Evolutionary conservation across 306 rosid genomes (phyloP).

Genomic region (Rubus parviflorus): DNA sequence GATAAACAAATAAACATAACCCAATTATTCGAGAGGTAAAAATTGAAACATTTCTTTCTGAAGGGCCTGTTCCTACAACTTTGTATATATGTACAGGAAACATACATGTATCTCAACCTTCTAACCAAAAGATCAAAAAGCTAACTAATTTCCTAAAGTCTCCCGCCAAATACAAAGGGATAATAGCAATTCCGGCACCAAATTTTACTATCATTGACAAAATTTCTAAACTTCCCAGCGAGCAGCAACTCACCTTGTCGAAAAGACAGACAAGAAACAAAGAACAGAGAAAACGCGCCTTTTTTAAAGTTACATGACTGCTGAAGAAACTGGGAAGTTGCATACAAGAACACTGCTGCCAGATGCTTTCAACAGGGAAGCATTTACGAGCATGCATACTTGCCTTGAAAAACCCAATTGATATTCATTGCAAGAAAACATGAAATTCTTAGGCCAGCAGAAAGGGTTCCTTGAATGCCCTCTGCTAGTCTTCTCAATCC

Average conservation of each 20-base stretch:
- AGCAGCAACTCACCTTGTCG: neutral
- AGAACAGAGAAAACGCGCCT: neutral
- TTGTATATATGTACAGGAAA: slow-evolving; percentile 8
- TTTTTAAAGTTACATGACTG: neutral
- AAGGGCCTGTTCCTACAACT: neutral
- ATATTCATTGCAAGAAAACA: neutral
- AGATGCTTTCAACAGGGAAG: neutral
- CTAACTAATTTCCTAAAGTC: neutral
- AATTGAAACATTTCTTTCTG: neutral
- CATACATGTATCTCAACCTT: neutral
- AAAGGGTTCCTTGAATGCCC: neutral
- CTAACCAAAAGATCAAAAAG: neutral
- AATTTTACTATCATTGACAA: neutral
- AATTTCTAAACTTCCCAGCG: neutral
- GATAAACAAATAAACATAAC: neutral
- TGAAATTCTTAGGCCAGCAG: neutral
- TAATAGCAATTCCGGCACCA: too few species aligned
- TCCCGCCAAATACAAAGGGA: neutral
- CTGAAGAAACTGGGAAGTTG: slow-evolving; percentile 9
- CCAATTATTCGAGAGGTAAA: neutral
- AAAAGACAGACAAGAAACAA: neutral
- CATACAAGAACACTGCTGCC: neutral
- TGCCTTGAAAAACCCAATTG: neutral
- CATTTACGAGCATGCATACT: neutral
- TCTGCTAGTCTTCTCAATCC: neutral